Base-by-base conservation (phyloP, 1,139 yeast species). In the Debaryomycetaceae sp. region DNA sequence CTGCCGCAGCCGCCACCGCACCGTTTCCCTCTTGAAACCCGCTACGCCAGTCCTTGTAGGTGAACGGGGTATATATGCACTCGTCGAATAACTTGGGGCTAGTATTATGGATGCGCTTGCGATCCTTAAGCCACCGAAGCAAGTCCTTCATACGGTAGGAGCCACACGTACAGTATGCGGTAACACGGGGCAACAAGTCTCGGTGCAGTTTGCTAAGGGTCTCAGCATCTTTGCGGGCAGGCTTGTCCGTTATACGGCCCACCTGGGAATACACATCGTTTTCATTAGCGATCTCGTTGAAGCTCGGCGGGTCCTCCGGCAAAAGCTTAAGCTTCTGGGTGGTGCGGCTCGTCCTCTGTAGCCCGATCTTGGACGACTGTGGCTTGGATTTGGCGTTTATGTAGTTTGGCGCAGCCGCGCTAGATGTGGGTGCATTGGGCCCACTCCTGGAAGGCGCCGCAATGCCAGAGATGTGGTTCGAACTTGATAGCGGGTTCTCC, bases 91-190 rank as follows among this genome's bases (percentile, higher is more conserved):
- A 61, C 45, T 84, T 85, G 2, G 97, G 96, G 41, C 78, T 75
- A 0, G 94, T 79, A 29, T 85, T 82, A 48, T 81, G 84, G 3
- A 71, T 65, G 40, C 85, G 63, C 47, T 79, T 83, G 14, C 89
- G 71, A 32, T 85, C 94, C 45, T 83, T 79, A 32, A 91, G 60
- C 88, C 96, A 91, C 44, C 94, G 65, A 35, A 83, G 67, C 27
- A 91, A 61, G 33, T 89, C 96, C 45, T 82, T 77, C 93, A 91
- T 84, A 42, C 76, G 78, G 51, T 88, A 91, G 16, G 94, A 79
- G 22, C 96, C 91, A 26, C 96, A 88, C 0, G 97, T 89, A 58
- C 97, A 89, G 52, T 88, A 91, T 0, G 96, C 95, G 0, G 96
- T 89, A 2, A 89, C 96, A 44, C 98, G 65, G 1, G 98, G 94